phyloP scores from a whole-genome alignment of 2,329 filamentous ascomycete species.

The Diaporthe ampelina region DNA sequence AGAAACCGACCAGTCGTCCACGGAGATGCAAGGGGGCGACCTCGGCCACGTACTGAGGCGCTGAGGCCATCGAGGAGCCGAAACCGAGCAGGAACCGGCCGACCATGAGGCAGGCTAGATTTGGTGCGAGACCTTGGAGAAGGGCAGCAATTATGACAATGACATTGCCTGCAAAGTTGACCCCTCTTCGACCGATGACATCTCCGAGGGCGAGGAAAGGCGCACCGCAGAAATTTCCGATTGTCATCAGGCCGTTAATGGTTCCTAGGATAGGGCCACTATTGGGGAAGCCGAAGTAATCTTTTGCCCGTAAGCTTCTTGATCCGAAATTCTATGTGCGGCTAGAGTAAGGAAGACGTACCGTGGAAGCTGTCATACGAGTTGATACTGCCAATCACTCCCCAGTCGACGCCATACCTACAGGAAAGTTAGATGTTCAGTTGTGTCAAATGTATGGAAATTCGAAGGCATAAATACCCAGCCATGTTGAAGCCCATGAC shows the following conservation, averaged over 20 bases:
- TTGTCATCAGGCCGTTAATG: slow-evolving; percentile 62
- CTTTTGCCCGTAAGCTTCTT: neutral
- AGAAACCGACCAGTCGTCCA: slow-evolving; percentile 61
- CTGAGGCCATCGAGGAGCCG: slow-evolving; percentile 49
- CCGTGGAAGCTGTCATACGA: slow-evolving; percentile 57
- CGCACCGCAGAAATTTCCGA: slow-evolving; percentile 61
- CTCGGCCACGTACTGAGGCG: slow-evolving; percentile 49
- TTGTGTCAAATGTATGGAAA: accelerated
- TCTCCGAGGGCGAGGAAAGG: slow-evolving; percentile 65
- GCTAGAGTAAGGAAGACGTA: neutral
- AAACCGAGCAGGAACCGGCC: slow-evolving; percentile 54
- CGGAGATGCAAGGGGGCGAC: slow-evolving; percentile 50
- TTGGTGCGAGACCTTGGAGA: slow-evolving; percentile 61
- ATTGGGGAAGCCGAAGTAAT: slow-evolving; percentile 58
- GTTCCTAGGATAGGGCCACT: slow-evolving; percentile 57
- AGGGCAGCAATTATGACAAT: slow-evolving; percentile 60
- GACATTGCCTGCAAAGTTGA: slow-evolving; percentile 61
- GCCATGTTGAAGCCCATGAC: slow-evolving; percentile 63
- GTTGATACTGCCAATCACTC: slow-evolving; percentile 62
- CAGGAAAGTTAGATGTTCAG: neutral
- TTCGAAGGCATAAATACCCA: slow-evolving; percentile 44
- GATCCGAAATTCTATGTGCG: neutral
- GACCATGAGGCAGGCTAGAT: slow-evolving; percentile 53
- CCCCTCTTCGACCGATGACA: slow-evolving; percentile 64
- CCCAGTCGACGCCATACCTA: slow-evolving; percentile 62